Base-by-base conservation (phyloP, 208 protist genomes). In the Trypanosoma avium region DNA sequence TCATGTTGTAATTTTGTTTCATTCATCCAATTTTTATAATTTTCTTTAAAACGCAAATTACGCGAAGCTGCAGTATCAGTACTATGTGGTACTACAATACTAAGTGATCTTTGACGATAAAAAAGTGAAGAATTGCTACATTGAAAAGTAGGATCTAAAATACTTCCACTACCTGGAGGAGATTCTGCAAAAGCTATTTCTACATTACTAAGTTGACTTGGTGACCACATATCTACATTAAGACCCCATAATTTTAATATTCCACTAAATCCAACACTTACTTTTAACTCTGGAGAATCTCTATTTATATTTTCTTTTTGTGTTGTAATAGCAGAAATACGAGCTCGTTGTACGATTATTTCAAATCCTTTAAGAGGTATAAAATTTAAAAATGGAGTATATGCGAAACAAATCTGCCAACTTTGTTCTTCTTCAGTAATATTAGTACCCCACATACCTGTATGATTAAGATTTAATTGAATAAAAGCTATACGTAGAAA, bases 391-490 rank as follows among this genome's bases (percentile, higher is more conserved):
- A 82, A 52, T 7, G 74, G 45, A 10, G 67, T 75, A 63, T 86
- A 81, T 24, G 81, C 69, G 61, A 88, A 70, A 67, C 84, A 91
- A 30, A 91, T 67, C 22, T 79, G 68, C 84, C 79, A 86, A 29
- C 66, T 82, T 48, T 59, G 54, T 24, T 56, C 0, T 48, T 66
- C 62, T 48, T 73, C 73, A 38, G 68, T 33, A 45, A 61, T 57
- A 67, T 70, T 33, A 58, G 49, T 48, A 17, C 81, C 80, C 78
- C 81, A 91, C 67, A 87, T 75, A 3, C 84, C 84, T 22, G 84
- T 91, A 70, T 87, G 77, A 57, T 91, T 91, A 21, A 80, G 53
- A 47, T 84, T 81, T 32, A 91, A 63, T 65, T 83, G 75, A 35
- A 85, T 45, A 73, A 84, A 88, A 15, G 76, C 67, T 29, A 90